These are phyloP conservation scores for Neostapfia colusana DNA, from an alignment of 176 grass and related monocot species.

Conservation along the genomic window DNA sequence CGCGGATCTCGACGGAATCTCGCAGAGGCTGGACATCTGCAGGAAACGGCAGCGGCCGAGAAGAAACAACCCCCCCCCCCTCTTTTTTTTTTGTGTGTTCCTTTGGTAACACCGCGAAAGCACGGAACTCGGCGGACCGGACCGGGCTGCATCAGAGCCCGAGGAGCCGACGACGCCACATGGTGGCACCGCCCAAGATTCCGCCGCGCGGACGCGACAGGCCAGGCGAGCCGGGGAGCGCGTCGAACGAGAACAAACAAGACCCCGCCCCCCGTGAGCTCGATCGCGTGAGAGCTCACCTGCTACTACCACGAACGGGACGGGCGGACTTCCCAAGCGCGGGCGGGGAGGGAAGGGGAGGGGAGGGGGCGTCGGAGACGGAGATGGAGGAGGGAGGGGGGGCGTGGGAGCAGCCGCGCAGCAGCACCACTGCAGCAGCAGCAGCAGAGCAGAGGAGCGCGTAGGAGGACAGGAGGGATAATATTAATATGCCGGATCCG, in stretches of 20 bases:
- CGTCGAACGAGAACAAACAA: background rate
- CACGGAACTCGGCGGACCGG: background rate
- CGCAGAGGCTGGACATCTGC: background rate
- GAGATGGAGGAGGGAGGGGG: too few relatives aligned
- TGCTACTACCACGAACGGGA: too few relatives aligned
- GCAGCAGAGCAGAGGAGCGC: too few relatives aligned
- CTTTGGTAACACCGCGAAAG: background rate
- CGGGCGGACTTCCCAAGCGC: background rate
- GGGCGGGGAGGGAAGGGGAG: background rate
- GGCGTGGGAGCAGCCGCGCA: too few relatives aligned
- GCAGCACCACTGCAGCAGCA: too few relatives aligned
- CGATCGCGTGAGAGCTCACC: background rate
- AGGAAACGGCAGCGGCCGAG: background rate
- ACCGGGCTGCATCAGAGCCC: background rate
- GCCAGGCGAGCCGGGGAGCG: background rate
- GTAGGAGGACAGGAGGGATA: background rate
- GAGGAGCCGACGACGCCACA: background rate
- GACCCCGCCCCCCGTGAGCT: background rate
- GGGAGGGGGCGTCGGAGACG: background rate
- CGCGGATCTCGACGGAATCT: constrained; percentile 26
- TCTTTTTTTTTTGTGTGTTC: background rate
- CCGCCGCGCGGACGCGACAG: background rate
- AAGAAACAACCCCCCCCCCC: background rate
- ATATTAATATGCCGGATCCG: background rate
- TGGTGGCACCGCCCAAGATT: background rate